Percentiles rank a stretch among this genome's conserved stretches.
phyloP scores from a whole-genome alignment of 306 rosid genomes.

The Corylus heterophylla region DNA sequence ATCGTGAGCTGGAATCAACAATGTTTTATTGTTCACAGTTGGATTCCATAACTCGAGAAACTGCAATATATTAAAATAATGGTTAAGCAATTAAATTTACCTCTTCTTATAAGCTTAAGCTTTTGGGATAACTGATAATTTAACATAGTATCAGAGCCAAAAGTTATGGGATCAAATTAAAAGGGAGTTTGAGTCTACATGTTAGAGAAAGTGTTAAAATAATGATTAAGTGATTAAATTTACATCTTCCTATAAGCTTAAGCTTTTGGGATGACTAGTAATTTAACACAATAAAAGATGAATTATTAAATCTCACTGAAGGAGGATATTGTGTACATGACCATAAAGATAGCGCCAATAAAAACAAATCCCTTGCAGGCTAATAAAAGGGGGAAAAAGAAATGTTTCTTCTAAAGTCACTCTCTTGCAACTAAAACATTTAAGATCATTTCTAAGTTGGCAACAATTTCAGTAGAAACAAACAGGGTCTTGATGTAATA shows the following conservation, averaged over 20 bases:
- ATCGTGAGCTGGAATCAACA: conserved; percentile 46
- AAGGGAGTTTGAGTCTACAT: too few relatives aligned
- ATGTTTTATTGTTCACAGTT: conserved; percentile 25
- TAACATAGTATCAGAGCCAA: too few relatives aligned
- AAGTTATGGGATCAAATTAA: too few relatives aligned
- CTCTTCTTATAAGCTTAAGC: too few relatives aligned
- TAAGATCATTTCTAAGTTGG: not conserved
- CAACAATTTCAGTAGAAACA: not conserved
- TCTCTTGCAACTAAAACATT: not conserved
- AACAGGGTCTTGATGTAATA: not conserved
- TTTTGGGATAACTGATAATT: too few relatives aligned
- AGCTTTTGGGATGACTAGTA: too few relatives aligned
- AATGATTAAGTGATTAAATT: too few relatives aligned
- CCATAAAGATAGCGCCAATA: not conserved
- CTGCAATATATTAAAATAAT: conserved; percentile 26
- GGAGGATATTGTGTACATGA: not conserved
- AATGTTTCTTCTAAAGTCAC: not conserved
- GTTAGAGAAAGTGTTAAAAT: too few relatives aligned
- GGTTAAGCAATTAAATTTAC: too few relatives aligned
- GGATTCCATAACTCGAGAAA: conserved; percentile 56
- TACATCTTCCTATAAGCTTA: too few relatives aligned
- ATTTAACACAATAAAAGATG: not conserved
- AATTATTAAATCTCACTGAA: not conserved
- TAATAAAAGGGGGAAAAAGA: not conserved
- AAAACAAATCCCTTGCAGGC: not conserved